Conservation (phyloP, 2,329 filamentous ascomycete genomes). For the Penicillium thymicola region DNA sequence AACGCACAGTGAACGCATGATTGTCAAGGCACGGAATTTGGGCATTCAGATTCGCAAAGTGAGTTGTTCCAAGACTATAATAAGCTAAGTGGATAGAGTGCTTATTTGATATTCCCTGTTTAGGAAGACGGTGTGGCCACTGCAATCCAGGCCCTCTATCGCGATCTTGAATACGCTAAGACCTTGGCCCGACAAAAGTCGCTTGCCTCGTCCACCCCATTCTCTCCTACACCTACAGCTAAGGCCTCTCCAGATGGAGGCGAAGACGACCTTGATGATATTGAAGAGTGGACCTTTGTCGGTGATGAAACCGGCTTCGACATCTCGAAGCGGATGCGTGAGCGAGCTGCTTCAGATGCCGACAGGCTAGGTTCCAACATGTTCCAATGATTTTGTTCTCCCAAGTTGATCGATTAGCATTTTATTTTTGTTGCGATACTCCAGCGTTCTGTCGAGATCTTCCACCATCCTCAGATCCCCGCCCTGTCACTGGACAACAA, state of each 20-base stretch:
- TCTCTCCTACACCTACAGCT: constrained; percentile 34
- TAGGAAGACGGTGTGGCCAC: constrained; percentile 87
- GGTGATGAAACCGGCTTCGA: constrained; percentile 58
- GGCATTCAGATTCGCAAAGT: constrained; percentile 86
- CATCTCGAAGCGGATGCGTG: constrained; percentile 34
- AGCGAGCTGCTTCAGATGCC: constrained; percentile 28
- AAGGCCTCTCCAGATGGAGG: constrained; percentile 38
- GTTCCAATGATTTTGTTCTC: constrained; percentile 10
- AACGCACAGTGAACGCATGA: constrained; percentile 87
- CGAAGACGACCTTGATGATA: constrained; percentile 58
- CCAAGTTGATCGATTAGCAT: neutral
- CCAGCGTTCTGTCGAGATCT: neutral
- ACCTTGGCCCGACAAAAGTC: constrained; percentile 68
- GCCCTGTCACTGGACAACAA: neutral
- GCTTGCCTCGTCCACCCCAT: constrained; percentile 35
- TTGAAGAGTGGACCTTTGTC: constrained; percentile 89
- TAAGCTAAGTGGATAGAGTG: constrained; percentile 11
- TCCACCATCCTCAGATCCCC: neutral
- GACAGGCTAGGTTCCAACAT: constrained; percentile 18
- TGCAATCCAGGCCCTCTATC: constrained; percentile 89
- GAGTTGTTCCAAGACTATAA: constrained; percentile 35
- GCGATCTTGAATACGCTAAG: constrained; percentile 89
- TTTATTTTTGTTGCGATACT: neutral
- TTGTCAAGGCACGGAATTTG: constrained; percentile 74
- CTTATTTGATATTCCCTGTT: constrained; percentile 21